A percentile compares a stretch with the other conserved stretches of the same genome.
These are phyloP conservation scores for Lizanozyma gosingica DNA, from an alignment of 1,139 yeast genomes.

Conservation along the genomic window DNA sequence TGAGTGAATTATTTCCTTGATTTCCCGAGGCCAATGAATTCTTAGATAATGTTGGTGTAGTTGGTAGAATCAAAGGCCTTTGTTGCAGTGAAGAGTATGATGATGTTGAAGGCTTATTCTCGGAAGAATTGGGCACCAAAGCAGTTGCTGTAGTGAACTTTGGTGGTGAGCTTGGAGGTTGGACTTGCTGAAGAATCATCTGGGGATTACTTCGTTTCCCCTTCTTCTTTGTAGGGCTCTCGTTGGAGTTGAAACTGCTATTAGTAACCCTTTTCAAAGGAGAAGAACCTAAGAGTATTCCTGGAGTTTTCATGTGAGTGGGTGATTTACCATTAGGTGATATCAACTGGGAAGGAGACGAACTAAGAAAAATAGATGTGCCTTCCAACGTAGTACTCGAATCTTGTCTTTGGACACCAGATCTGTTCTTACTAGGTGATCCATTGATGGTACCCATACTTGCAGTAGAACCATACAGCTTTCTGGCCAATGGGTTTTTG, in stretches of 20 bases:
- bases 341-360: neutral
- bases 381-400: neutral
- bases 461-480: constrained; percentile 2
- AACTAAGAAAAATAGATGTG: neutral
- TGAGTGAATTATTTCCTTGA: constrained; percentile 4
- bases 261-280: constrained; percentile 21
- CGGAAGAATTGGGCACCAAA: constrained; percentile 19
- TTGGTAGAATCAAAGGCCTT: constrained; percentile 9
- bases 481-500: constrained; percentile 6
- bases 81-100: neutral
- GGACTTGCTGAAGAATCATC: constrained; percentile 30
- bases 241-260: constrained; percentile 9
- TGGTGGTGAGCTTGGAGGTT: constrained; percentile 22
- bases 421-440: constrained; percentile 3
- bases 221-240: constrained; percentile 27
- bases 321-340: constrained; percentile 37
- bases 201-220: constrained; percentile 18
- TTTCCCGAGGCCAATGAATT: constrained; percentile 10
- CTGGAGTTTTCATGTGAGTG: constrained; percentile 31
- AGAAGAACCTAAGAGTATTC: constrained; percentile 24
- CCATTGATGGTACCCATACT: neutral
- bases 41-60: constrained; percentile 30
- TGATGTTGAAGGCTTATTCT: neutral
- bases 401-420: neutral
- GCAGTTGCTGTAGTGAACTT: constrained; percentile 10